These are phyloP conservation scores for Marasmius oreades DNA, from an alignment of 1,284 basidiomycete genomes.

Conservation along the genomic window DNA sequence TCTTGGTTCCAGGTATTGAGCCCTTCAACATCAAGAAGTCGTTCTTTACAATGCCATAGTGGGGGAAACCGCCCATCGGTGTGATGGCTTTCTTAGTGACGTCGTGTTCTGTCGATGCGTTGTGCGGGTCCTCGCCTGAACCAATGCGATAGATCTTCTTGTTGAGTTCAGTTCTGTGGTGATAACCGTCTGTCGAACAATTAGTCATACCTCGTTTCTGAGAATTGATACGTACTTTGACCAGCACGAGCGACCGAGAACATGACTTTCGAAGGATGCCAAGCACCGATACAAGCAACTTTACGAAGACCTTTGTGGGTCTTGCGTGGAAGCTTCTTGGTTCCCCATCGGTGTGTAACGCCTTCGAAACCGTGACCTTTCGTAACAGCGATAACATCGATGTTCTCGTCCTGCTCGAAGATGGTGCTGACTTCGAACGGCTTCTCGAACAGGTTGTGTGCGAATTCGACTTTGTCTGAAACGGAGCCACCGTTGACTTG, in stretches of 20 bases:
- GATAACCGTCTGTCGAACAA: slow-evolving; percentile 80
- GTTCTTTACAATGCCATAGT: slow-evolving; percentile 98
- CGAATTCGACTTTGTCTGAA: slow-evolving; percentile 97
- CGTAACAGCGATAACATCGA: slow-evolving; percentile 98
- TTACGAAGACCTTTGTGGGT: slow-evolving; percentile 99
- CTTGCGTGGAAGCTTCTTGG: slow-evolving; percentile 98
- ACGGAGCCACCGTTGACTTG: slow-evolving; percentile 98
- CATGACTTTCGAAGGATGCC: slow-evolving; percentile 99
- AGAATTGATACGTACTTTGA: slow-evolving; percentile 70
- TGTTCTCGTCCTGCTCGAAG: slow-evolving; percentile 96
- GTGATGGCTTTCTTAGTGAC: slow-evolving; percentile 95
- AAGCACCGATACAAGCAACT: slow-evolving; percentile 99
- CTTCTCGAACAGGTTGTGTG: slow-evolving; percentile 97
- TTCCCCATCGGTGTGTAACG: slow-evolving; percentile 99
- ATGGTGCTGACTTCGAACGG: slow-evolving; percentile 82
- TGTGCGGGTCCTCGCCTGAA: slow-evolving; percentile 74
- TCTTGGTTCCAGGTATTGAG: slow-evolving; percentile 92
- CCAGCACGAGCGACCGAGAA: slow-evolving; percentile 99
- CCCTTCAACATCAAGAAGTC: slow-evolving; percentile 98
- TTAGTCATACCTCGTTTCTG: not conserved
- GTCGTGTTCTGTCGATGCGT: slow-evolving; percentile 93
- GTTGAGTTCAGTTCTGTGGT: slow-evolving; percentile 97
- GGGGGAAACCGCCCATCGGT: slow-evolving; percentile 98
- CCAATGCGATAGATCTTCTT: slow-evolving; percentile 99
- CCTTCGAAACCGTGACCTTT: slow-evolving; percentile 99